Conservation (phyloP, 305 asterid genomes). For the Fraxinus sp. region DNA sequence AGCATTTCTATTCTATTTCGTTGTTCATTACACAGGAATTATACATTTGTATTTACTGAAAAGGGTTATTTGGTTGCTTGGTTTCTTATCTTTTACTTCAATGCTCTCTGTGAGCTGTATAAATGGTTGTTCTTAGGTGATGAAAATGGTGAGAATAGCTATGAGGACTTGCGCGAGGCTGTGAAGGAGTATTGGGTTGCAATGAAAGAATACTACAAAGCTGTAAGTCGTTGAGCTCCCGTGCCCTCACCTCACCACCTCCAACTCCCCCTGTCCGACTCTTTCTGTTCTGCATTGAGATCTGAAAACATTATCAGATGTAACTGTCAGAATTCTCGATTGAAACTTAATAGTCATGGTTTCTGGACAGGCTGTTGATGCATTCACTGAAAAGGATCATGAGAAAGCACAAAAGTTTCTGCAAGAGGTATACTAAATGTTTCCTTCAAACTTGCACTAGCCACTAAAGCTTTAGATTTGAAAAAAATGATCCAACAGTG, state of each 20-base stretch:
- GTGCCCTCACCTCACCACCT: background rate
- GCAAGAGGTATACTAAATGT: conserved; percentile 53
- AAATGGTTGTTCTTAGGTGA: conserved; percentile 37
- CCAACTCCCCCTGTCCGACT: conserved; percentile 2
- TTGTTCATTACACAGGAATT: conserved; percentile 15
- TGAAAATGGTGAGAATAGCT: conserved; percentile 46
- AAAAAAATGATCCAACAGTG: background rate
- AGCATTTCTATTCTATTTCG: conserved; percentile 6
- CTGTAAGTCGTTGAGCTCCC: conserved; percentile 44
- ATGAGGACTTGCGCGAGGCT: conserved; percentile 58
- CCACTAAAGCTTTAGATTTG: conserved; percentile 3
- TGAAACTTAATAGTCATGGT: conserved; percentile 7
- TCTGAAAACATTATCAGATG: background rate
- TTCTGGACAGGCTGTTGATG: conserved; percentile 64
- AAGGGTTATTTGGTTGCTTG: conserved; percentile 16
- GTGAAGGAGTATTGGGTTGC: conserved; percentile 51
- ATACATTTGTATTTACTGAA: conserved; percentile 20
- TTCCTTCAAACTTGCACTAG: conserved; percentile 15
- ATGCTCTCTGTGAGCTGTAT: conserved; percentile 23
- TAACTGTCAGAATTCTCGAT: conserved; percentile 9
- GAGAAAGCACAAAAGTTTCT: conserved; percentile 40
- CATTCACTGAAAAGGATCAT: conserved; percentile 40
- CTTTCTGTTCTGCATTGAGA: conserved; percentile 1
- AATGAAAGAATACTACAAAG: conserved; percentile 71
- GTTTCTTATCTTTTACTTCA: conserved; percentile 23